phyloP scores from a whole-genome alignment of 371 early-diverging fungal species.

The Zopfochytrium polystomum region DNA sequence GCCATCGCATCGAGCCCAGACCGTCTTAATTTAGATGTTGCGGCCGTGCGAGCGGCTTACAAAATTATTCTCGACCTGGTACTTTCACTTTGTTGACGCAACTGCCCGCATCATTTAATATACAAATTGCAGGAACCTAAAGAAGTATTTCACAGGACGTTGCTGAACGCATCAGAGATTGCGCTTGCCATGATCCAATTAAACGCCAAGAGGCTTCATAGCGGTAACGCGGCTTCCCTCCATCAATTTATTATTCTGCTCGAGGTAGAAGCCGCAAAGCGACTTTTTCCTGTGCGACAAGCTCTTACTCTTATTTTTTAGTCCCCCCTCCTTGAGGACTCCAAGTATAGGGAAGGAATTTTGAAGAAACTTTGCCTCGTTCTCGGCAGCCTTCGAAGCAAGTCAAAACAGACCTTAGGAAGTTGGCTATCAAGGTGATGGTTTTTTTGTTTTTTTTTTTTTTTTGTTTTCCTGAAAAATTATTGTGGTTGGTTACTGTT shows the following conservation, averaged over 20 bases:
- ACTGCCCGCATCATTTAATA: background rate
- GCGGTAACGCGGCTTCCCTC: constrained; percentile 32
- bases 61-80: constrained; percentile 29
- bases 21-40: no score
- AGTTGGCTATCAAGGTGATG: constrained; percentile 47
- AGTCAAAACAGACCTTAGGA: constrained; percentile 31
- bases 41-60: constrained; percentile 45
- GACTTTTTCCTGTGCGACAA: constrained; percentile 42
- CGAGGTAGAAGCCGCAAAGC: constrained; percentile 42
- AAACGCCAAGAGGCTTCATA: constrained; percentile 36
- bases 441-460: constrained; percentile 2
- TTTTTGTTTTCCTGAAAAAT: background rate
- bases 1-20: no score
- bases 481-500: background rate
- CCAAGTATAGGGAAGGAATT: constrained; percentile 48
- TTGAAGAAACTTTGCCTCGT: constrained; percentile 45
- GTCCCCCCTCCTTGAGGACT: constrained; percentile 55
- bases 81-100: background rate
- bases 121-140: constrained; percentile 37
- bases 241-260: constrained; percentile 45
- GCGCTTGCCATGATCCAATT: constrained; percentile 51
- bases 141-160: constrained; percentile 44
- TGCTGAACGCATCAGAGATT: constrained; percentile 55
- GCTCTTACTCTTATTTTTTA: constrained; percentile 24
- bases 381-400: constrained; percentile 38